Evolutionary conservation across 2,329 filamentous ascomycete genomes (phyloP).

Genomic region (Colletotrichum somersetense): DNA sequence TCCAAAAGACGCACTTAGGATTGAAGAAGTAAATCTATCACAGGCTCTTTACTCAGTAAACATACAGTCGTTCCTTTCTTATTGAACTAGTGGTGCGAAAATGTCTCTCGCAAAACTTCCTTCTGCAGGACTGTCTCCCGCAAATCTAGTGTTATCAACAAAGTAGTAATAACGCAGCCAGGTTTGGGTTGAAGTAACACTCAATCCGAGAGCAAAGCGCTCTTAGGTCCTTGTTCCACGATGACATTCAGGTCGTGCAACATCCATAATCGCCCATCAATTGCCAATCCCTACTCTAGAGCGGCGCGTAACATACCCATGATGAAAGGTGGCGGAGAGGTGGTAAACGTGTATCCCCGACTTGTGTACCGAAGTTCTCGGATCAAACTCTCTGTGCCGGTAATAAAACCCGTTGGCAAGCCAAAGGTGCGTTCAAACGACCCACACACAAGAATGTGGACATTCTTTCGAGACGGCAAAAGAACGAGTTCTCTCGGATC

Average conservation of each 20-base stretch:
- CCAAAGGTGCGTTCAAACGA: slow-evolving; percentile 33
- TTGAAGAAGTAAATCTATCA: background rate
- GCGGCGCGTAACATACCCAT: slow-evolving; percentile 35
- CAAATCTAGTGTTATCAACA: no score
- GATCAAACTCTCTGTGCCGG: slow-evolving; percentile 29
- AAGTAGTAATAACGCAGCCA: no score
- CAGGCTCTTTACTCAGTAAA: background rate
- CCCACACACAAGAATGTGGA: slow-evolving; percentile 29
- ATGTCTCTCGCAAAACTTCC: no score
- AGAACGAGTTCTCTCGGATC: slow-evolving; percentile 13
- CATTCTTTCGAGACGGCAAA: background rate
- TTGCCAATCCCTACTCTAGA: background rate
- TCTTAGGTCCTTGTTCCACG: no score
- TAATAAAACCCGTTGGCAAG: slow-evolving; percentile 29
- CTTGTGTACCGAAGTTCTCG: slow-evolving; percentile 40
- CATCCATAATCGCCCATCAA: no score
- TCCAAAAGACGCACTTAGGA: no score
- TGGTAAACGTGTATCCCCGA: slow-evolving; percentile 36
- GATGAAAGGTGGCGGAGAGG: slow-evolving; percentile 33
- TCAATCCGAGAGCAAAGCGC: no score
- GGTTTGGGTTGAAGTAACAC: no score
- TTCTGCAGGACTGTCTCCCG: no score
- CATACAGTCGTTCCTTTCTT: no score
- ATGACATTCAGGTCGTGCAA: no score
- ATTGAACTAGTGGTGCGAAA: no score